phyloP scores from a whole-genome alignment of 1,284 basidiomycete species.

The Termitomyces sp. region DNA sequence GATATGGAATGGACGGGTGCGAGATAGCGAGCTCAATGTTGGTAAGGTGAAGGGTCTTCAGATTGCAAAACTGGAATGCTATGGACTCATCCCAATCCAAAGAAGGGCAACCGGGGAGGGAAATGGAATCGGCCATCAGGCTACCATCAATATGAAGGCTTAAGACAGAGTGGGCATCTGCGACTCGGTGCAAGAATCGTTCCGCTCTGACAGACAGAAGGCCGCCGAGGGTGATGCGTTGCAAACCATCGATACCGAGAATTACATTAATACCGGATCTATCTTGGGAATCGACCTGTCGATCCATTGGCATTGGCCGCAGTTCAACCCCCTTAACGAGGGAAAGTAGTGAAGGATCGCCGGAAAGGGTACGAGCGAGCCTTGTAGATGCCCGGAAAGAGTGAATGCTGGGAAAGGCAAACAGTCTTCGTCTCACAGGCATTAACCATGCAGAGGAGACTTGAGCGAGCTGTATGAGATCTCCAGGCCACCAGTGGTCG shows the following conservation, averaged over 20 bases:
- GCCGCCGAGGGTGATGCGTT: slow-evolving; percentile 40
- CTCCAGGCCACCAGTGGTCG: slow-evolving; percentile 50
- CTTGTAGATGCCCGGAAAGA: slow-evolving; percentile 39
- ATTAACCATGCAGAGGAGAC: slow-evolving; percentile 45
- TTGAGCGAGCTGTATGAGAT: slow-evolving; percentile 41
- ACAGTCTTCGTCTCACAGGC: slow-evolving; percentile 42
- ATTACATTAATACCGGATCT: slow-evolving; percentile 35
- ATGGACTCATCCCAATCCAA: slow-evolving; percentile 40
- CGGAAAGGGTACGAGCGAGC: slow-evolving; percentile 38
- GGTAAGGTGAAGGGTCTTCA: slow-evolving; percentile 36
- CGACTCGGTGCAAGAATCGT: slow-evolving; percentile 40
- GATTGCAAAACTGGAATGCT: slow-evolving; percentile 31
- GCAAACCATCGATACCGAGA: slow-evolving; percentile 38
- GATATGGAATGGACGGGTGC: slow-evolving; percentile 30
- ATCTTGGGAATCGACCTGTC: slow-evolving; percentile 7
- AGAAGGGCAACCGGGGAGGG: slow-evolving; percentile 25
- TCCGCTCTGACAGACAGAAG: slow-evolving; percentile 42
- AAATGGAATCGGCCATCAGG: slow-evolving; percentile 21
- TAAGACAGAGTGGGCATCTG: slow-evolving; percentile 35
- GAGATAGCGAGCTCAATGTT: slow-evolving; percentile 41
- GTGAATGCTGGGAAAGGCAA: slow-evolving; percentile 36
- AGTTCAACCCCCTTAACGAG: slow-evolving; percentile 42
- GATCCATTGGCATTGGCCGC: slow-evolving; percentile 26
- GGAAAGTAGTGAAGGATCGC: slow-evolving; percentile 30
- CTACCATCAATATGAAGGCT: slow-evolving; percentile 44